Evolutionary conservation across 306 rosid genomes (phyloP).

Genomic region (Vigna nakashimae): DNA sequence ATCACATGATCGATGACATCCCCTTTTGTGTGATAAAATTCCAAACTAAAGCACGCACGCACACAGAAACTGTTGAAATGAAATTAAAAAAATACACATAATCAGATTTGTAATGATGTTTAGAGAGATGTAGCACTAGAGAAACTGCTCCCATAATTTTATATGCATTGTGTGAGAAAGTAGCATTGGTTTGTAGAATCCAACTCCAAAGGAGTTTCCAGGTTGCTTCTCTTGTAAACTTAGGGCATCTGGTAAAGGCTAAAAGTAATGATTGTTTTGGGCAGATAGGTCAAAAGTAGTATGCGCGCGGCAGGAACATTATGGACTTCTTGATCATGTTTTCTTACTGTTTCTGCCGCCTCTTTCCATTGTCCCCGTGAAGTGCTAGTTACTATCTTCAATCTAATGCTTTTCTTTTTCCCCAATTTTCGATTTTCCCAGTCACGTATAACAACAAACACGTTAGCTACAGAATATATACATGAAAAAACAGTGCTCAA

Average conservation of each 20-base stretch:
- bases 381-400: slow-evolving; percentile 6
- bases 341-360: slow-evolving; percentile 42
- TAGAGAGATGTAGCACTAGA: slow-evolving; percentile 41
- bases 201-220: slow-evolving; percentile 35
- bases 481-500: no score
- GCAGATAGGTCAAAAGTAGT: slow-evolving; percentile 52
- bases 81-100: neutral
- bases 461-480: no score
- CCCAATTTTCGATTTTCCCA: neutral
- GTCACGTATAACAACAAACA: no score
- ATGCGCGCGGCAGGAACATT: slow-evolving; percentile 41
- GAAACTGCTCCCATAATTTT: neutral
- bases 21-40: neutral
- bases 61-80: slow-evolving; percentile 35
- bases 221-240: slow-evolving; percentile 48
- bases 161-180: neutral
- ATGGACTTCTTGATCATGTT: slow-evolving; percentile 27
- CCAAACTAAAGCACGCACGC: slow-evolving; percentile 2
- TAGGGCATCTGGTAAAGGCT: slow-evolving; percentile 1
- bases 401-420: slow-evolving; percentile 29
- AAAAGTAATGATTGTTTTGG: slow-evolving; percentile 41
- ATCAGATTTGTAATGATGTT: neutral
- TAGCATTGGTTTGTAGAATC: slow-evolving; percentile 26
- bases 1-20: neutral
- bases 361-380: slow-evolving; percentile 35